A percentile compares a stretch with the other conserved stretches of the same genome.
Evolutionary conservation across 352 stramenopile species (phyloP).

Genomic region (Phytopythium mirpurense): DNA sequence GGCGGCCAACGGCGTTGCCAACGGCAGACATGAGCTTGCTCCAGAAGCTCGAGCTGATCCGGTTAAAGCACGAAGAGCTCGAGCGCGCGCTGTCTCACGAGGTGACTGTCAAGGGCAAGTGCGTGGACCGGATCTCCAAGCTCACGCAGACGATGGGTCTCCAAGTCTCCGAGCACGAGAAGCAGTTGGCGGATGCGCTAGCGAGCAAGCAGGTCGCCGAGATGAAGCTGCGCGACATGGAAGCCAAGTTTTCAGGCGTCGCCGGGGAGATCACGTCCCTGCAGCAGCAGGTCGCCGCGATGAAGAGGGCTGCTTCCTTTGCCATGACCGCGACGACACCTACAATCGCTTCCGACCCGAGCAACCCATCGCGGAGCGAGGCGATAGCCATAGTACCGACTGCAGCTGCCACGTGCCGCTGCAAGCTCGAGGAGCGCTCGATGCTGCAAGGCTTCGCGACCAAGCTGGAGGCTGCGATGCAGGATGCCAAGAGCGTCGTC

Average conservation of each 20-base stretch:
- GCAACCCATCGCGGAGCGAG: not conserved
- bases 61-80: slow-evolving; percentile 18
- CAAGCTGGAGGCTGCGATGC: slow-evolving; percentile 53
- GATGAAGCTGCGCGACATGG: slow-evolving; percentile 25
- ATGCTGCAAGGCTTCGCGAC: slow-evolving; percentile 54
- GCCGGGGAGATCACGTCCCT: slow-evolving; percentile 37
- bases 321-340: not conserved
- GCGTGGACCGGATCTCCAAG: slow-evolving; percentile 60
- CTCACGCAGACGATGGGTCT: slow-evolving; percentile 67
- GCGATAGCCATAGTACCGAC: too few species aligned
- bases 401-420: not conserved
- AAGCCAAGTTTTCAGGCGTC: slow-evolving; percentile 38
- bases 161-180: slow-evolving; percentile 53
- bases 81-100: slow-evolving; percentile 38
- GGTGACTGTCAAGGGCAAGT: slow-evolving; percentile 60
- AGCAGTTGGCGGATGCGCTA: slow-evolving; percentile 43
- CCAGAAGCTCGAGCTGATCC: slow-evolving; percentile 44
- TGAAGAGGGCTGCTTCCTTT: slow-evolving; percentile 19
- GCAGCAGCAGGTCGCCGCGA: slow-evolving; percentile 31
- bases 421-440: slow-evolving; percentile 18
- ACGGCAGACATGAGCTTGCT: slow-evolving; percentile 23
- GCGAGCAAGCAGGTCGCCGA: slow-evolving; percentile 30
- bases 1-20: slow-evolving; percentile 1
- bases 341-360: not conserved
- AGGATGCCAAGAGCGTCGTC: slow-evolving; percentile 65